A percentile compares a stretch with the other conserved stretches of the same genome.
These are phyloP conservation scores for Coniochaeta sp. DNA, from an alignment of 2,329 filamentous ascomycete genomes.

Conservation along the genomic window DNA sequence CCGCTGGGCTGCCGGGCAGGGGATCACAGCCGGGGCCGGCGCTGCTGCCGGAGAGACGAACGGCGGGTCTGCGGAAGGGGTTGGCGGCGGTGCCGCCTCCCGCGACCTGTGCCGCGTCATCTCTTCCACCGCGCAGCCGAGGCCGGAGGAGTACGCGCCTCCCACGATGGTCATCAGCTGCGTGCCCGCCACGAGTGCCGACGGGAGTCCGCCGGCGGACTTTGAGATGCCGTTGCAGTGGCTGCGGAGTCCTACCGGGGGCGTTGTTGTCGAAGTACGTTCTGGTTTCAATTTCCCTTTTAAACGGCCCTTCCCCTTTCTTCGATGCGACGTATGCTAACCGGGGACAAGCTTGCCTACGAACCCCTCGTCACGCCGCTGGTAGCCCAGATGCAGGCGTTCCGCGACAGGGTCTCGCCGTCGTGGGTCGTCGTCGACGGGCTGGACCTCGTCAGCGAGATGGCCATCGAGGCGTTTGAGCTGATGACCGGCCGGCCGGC, in stretches of 20 bases:
- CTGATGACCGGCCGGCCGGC: slow-evolving; percentile 67
- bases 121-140: slow-evolving; percentile 47
- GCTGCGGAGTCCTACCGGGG: slow-evolving; percentile 63
- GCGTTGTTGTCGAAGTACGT: slow-evolving; percentile 59
- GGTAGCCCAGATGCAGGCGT: slow-evolving; percentile 54
- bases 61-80: neutral
- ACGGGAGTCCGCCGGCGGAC: slow-evolving; percentile 54
- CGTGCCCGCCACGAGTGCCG: slow-evolving; percentile 58
- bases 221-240: slow-evolving; percentile 64
- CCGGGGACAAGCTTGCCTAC: slow-evolving; percentile 48
- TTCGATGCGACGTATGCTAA: slow-evolving; percentile 4
- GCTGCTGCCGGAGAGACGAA: slow-evolving; percentile 9
- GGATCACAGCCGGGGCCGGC: slow-evolving; percentile 17
- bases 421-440: slow-evolving; percentile 68
- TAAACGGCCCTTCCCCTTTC: too few species aligned
- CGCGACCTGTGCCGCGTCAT: slow-evolving; percentile 46
- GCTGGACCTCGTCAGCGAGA: slow-evolving; percentile 64
- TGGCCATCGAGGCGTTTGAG: slow-evolving; percentile 71
- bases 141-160: slow-evolving; percentile 54
- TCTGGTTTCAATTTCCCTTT: too few species aligned
- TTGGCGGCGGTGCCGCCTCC: neutral
- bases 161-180: slow-evolving; percentile 68
- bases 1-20: slow-evolving; percentile 30
- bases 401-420: slow-evolving; percentile 39
- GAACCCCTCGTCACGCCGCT: slow-evolving; percentile 63